Evolutionary conservation across 352 stramenopile genomes (phyloP).

Genomic region (Phytophthora macrochlamydospora): DNA sequence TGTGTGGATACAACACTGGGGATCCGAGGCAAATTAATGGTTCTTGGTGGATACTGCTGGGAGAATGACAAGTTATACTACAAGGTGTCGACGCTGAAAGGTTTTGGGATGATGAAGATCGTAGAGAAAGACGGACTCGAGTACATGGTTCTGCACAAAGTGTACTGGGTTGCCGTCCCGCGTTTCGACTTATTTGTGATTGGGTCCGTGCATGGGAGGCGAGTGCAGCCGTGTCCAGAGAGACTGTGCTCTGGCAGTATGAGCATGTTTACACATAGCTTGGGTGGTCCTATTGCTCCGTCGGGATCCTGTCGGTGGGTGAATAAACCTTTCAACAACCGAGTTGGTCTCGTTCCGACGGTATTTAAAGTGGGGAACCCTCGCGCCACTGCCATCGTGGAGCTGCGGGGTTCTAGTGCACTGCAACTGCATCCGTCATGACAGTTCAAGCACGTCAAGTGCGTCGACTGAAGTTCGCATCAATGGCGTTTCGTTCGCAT

Average conservation of each 20-base stretch:
- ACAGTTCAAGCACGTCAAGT: neutral
- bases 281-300: constrained; percentile 15
- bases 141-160: constrained; percentile 30
- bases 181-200: constrained; percentile 30
- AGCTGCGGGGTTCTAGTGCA: neutral
- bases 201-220: constrained; percentile 24
- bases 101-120: constrained; percentile 35
- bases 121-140: constrained; percentile 21
- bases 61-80: constrained; percentile 31
- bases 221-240: constrained; percentile 24
- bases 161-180: constrained; percentile 29
- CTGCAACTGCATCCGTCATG: neutral
- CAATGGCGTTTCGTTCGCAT: too few relatives aligned
- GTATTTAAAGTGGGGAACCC: constrained; percentile 11
- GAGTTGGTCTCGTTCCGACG: constrained; percentile 12
- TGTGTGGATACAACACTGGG: constrained; percentile 28
- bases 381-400: neutral
- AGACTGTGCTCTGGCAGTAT: constrained; percentile 18
- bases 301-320: constrained; percentile 6
- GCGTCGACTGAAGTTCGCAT: too few relatives aligned
- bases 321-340: constrained; percentile 13
- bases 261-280: constrained; percentile 25
- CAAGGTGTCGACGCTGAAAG: constrained; percentile 24
- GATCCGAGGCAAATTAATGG: constrained; percentile 21
- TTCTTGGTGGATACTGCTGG: constrained; percentile 28